Evolutionary conservation across 306 rosid species (phyloP).

Genomic region (Gillenia trifoliata): DNA sequence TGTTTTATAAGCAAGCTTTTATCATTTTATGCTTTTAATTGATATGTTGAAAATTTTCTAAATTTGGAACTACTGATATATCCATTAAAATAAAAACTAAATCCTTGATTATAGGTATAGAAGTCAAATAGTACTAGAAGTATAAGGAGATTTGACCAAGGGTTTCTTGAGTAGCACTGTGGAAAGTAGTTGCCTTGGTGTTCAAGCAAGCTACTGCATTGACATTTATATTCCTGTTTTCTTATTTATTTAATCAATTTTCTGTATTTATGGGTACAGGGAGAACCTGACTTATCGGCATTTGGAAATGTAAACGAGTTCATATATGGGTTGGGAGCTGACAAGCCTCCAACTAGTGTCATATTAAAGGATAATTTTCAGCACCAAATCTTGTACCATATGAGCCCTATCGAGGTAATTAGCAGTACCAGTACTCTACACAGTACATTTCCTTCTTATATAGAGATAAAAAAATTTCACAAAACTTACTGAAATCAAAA

Average conservation of each 20-base stretch:
- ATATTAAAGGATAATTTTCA: conserved; percentile 2
- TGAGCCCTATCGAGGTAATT: conserved; percentile 21
- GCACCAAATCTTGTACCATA: conserved; percentile 2
- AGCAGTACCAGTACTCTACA: not conserved
- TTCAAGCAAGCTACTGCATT: not conserved
- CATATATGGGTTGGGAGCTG: conserved; percentile 10
- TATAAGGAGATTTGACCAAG: not conserved
- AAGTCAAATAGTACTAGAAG: no score
- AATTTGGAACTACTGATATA: no score
- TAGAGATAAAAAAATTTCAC: no score
- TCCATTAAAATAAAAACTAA: no score
- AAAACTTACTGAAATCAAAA: no score
- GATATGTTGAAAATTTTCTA: no score
- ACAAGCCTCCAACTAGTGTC: conserved; percentile 21
- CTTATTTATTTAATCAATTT: not conserved
- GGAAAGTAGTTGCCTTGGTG: not conserved
- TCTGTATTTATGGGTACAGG: conserved; percentile 6
- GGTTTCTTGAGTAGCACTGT: no score
- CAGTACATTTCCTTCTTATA: not conserved
- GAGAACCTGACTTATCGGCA: conserved; percentile 15
- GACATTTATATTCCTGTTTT: not conserved
- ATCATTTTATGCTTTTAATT: no score
- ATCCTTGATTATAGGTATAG: no score
- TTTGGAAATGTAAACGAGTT: conserved; percentile 13
- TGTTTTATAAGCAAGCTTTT: no score